Base-by-base conservation (phyloP, 192 early-diverging fungal species). In the Entophlyctis luteolus region DNA sequence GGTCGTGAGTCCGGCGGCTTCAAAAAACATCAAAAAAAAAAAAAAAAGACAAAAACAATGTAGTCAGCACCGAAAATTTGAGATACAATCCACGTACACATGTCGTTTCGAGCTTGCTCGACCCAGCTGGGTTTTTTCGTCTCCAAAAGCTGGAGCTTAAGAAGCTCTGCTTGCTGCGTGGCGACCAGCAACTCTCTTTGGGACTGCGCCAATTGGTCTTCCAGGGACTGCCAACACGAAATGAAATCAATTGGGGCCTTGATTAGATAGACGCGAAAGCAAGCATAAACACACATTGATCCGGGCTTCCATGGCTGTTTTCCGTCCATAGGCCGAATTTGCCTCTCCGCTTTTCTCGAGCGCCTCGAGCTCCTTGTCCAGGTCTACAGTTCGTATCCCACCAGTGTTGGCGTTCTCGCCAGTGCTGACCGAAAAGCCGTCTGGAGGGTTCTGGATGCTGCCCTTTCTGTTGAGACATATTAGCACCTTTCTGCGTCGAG, bases 121-220 rank as follows among this genome's bases (percentile, higher is more conserved):
- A 55, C 59, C 72, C 76, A 75, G 4, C 66, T 66, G n/a, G 67
- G 45, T 39, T 53, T 59, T 35, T 78, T 78, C 22, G 54, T 59
- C 34, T 75, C 70, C 34, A 79, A 57, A 18, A 76, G 71, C 59
- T 76, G 71, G 6, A 79, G 63, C 32, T 73, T 65, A n/a, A 79
- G 57, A 20, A 79, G 37, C 27, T 79, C 77, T 2, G 27, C 20
- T 35, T 79, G 70, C 42, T 79, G 68, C 38, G 62, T 72, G 25
- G 77, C 49, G 39, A 52, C 56, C 5, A 16, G 29, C 3, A 69
- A 48, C 20, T 72, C 69, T 10, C 25, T 22, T 23, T 65, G 33
- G 23, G 58, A 29, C 5, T 52, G 46, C 14, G 27, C 48, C n/a
- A 72, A 47, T 48, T 70, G 65, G 42, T 70, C 62, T 48, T 68